Evolutionary conservation across 768 basidiomycete genomes (phyloP), one percentile per base, ranked within the genome.

Genomic region (Boletus fagicola): DNA sequence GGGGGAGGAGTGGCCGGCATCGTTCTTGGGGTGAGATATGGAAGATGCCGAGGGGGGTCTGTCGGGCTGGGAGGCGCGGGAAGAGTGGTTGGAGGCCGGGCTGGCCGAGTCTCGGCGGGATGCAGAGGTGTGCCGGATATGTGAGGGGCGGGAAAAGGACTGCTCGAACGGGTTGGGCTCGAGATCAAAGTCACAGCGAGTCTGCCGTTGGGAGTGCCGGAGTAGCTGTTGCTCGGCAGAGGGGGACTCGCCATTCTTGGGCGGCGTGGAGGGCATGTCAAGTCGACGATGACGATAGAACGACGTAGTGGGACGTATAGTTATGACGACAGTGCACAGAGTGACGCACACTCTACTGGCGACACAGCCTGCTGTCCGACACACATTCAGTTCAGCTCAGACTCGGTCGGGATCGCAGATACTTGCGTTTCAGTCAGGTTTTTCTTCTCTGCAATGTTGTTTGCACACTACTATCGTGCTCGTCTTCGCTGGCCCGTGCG

Each of bases 91-190:
- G 20, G 77, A 71, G n/a, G 54, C 67, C 6, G 62, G 64, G 30
- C 72, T 69, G 48, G 66, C 66, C 2, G 72, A 70, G 47, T 73
- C 69, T 47, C 72, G 66, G 49, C 69, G 72, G 49, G 71, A 62
- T 22, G 70, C 67, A 38, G 72, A 73, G 8, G 75, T 66, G 53
- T 77, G 77, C 63, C 80, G 77, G 58, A 83, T 75, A 58, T 84
- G 83, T 22, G 82, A 80, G 30, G 80, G 79, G 31, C 79, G 67
- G 36, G 88, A 86, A 71, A 98, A 98, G 53, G 92, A 94, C 74
- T 94, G 91, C 69, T 99, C 96, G 68, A 97, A 97, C 0, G 94
- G 94, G 69, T 96, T 96, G 1, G 88, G 90, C 67, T 96, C 94
- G 36, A 90, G 81, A 70, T 82, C 79, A 71, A 90, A 86, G 67